These are phyloP conservation scores for Marasmius sp. DNA, from an alignment of 1,284 basidiomycete species.

Conservation along the genomic window DNA sequence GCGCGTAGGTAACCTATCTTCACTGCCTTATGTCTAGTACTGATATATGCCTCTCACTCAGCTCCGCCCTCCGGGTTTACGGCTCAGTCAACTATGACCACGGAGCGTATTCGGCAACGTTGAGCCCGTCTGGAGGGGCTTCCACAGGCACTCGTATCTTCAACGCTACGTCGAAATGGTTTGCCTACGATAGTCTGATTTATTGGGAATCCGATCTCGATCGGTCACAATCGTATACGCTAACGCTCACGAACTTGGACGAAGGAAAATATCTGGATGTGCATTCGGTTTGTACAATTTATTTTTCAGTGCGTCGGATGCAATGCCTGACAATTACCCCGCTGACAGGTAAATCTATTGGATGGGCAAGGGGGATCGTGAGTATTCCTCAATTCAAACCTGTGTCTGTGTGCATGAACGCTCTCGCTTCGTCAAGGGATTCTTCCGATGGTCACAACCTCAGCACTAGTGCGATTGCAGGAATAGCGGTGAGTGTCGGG, in stretches of 20 bases:
- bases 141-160: slow-evolving; percentile 17
- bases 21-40: neutral
- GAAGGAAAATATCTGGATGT: slow-evolving; percentile 17
- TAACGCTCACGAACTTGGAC: slow-evolving; percentile 18
- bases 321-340: neutral
- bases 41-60: neutral
- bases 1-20: slow-evolving; percentile 12
- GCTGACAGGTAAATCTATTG: neutral
- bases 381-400: neutral
- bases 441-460: neutral
- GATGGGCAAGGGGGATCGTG: neutral
- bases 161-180: slow-evolving; percentile 22
- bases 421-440: neutral
- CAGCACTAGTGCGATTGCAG: slow-evolving; percentile 3
- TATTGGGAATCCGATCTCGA: slow-evolving; percentile 20
- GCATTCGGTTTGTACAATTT: slow-evolving; percentile 12
- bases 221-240: slow-evolving; percentile 13
- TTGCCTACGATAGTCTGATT: slow-evolving; percentile 17
- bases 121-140: slow-evolving; percentile 17
- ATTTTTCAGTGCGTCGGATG: neutral
- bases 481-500: slow-evolving; percentile 5
- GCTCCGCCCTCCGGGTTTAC: slow-evolving; percentile 17
- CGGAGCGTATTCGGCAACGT: slow-evolving; percentile 14
- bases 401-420: neutral
- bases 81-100: slow-evolving; percentile 21